phyloP scores from a whole-genome alignment of 2,329 filamentous ascomycete species.

The Neofusicoccum parvum region DNA sequence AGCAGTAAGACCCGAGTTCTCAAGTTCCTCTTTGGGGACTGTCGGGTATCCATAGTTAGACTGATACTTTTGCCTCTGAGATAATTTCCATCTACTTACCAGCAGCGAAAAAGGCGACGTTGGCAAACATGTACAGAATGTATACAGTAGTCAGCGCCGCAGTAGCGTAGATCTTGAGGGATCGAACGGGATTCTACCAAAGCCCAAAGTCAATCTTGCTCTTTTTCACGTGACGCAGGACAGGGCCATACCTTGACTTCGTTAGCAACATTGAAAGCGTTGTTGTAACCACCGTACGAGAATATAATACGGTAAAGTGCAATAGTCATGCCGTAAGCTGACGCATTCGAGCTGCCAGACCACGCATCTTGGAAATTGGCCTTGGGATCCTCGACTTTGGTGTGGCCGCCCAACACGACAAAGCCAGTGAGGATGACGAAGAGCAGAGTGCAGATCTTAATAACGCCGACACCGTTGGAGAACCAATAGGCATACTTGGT shows the following conservation, averaged over 20 bases:
- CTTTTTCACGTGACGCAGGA: neutral
- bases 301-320: constrained; percentile 69
- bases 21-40: constrained; percentile 66
- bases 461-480: constrained; percentile 45
- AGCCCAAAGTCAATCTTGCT: neutral
- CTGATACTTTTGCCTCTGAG: neutral
- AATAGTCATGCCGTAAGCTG: constrained; percentile 52
- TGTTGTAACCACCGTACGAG: constrained; percentile 64
- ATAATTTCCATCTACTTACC: constrained; percentile 44
- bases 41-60: neutral
- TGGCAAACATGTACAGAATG: constrained; percentile 66
- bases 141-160: constrained; percentile 64
- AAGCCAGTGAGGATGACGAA: constrained; percentile 42
- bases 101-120: constrained; percentile 65
- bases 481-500: constrained; percentile 61
- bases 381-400: constrained; percentile 30
- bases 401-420: constrained; percentile 32
- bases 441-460: constrained; percentile 41
- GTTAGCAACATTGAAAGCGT: constrained; percentile 71
- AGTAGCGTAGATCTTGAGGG: constrained; percentile 63
- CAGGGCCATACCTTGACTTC: constrained; percentile 57
- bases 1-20: constrained; percentile 66
- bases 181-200: constrained; percentile 63
- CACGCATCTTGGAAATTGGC: constrained; percentile 34
- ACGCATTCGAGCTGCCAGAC: constrained; percentile 35